Conservation (phyloP, 352 stramenopile species). For the Pythium periplocum region DNA sequence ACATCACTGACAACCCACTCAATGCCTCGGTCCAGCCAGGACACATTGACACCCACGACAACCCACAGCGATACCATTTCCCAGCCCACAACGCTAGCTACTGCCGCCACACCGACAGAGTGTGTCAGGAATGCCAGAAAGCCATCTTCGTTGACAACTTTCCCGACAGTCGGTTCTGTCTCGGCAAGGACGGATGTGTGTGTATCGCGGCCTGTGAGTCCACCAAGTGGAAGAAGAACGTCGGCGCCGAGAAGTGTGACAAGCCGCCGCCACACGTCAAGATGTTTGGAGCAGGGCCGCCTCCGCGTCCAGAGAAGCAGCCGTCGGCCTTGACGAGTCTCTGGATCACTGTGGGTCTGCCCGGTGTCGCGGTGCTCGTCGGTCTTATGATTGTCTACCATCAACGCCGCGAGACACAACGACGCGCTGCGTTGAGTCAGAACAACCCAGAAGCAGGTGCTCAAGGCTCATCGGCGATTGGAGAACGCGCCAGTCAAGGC, state of each 20-base stretch:
- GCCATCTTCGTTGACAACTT: neutral
- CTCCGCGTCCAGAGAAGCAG: neutral
- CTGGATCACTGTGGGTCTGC: neutral
- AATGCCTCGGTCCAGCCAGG: slow-evolving; percentile 7
- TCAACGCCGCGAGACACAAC: no score
- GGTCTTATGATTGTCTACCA: no score
- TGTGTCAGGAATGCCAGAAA: slow-evolving; percentile 18
- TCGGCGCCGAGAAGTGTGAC: slow-evolving; percentile 14
- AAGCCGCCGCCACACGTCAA: slow-evolving; percentile 2
- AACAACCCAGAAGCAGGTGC: no score
- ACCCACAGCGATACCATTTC: slow-evolving; percentile 25
- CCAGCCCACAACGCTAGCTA: slow-evolving; percentile 45
- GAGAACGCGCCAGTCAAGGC: slow-evolving; percentile 6
- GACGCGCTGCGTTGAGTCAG: neutral
- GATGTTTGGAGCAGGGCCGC: neutral
- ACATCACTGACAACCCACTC: slow-evolving; percentile 3
- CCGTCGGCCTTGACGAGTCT: neutral
- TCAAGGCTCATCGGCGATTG: neutral
- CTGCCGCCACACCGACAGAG: slow-evolving; percentile 24
- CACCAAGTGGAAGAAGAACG: slow-evolving; percentile 12
- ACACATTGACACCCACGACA: neutral
- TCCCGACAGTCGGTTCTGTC: slow-evolving; percentile 16
- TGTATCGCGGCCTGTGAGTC: slow-evolving; percentile 36
- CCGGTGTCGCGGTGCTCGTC: neutral
- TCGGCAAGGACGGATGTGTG: slow-evolving; percentile 28